Conservation (phyloP, 225 moss, liverwort and hornwort genomes). For the Sphagnum tenellum region DNA sequence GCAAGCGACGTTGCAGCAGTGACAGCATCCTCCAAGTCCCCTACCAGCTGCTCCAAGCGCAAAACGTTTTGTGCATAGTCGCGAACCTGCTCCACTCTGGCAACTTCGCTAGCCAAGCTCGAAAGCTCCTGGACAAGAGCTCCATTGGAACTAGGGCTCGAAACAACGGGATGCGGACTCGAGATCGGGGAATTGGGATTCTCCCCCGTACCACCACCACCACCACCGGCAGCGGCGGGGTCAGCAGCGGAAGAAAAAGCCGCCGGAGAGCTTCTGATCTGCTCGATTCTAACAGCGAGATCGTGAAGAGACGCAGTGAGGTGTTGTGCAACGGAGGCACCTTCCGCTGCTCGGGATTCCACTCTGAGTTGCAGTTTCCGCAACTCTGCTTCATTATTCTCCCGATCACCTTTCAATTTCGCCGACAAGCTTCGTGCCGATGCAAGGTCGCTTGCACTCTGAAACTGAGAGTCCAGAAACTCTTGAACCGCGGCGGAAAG, state of each 20-base stretch:
- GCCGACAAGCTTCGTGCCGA: constrained; percentile 21
- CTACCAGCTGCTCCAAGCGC: constrained; percentile 71
- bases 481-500: constrained; percentile 24
- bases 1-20: constrained; percentile 24
- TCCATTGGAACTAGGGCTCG: not conserved
- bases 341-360: constrained; percentile 11
- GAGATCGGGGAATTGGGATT: no score
- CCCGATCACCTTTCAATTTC: constrained; percentile 23
- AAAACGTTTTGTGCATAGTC: constrained; percentile 62
- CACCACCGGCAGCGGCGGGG: not conserved
- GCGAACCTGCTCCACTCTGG: constrained; percentile 61
- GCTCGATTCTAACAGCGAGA: constrained; percentile 20
- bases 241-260: constrained; percentile 11
- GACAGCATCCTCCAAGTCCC: constrained; percentile 74
- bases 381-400: constrained; percentile 16
- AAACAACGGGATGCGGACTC: not conserved
- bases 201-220: no score
- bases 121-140: constrained; percentile 35
- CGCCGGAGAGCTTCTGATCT: constrained; percentile 12
- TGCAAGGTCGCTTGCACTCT: constrained; percentile 27
- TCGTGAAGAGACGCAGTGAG: constrained; percentile 11
- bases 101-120: constrained; percentile 56
- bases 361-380: constrained; percentile 18
- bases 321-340: constrained; percentile 19
- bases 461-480: constrained; percentile 26